Base-by-base conservation (phyloP, 139 green algal species). In the Micractinium conductrix region DNA sequence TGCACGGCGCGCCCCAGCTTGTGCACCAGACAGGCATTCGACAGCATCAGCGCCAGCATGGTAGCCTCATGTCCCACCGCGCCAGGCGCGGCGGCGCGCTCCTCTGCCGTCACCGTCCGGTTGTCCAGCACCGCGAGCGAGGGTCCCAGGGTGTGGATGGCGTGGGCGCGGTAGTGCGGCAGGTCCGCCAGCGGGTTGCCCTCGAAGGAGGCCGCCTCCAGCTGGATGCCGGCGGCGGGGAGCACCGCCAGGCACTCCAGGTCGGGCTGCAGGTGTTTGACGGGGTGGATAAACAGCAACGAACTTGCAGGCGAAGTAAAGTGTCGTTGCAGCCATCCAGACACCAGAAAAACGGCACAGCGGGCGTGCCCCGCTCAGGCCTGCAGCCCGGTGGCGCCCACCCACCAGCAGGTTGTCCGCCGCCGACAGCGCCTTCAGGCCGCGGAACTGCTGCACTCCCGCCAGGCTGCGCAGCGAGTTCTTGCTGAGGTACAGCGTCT, bases 341-440 rank as follows among this genome's bases (percentile, higher is more conserved):
- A n/a, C n/a, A n/a, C n/a, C n/a, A n/a, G n/a, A n/a, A n/a, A n/a
- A n/a, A n/a, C n/a, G n/a, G n/a, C n/a, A n/a, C n/a, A n/a, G n/a
- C n/a, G n/a, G n/a, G n/a, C n/a, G n/a, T n/a, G n/a, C n/a, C n/a
- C n/a, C n/a, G n/a, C n/a, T n/a, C n/a, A n/a, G n/a, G n/a, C n/a
- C n/a, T n/a, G n/a, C n/a, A n/a, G n/a, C n/a, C n/a, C n/a, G n/a
- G n/a, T n/a, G n/a, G n/a, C n/a, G n/a, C n/a, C n/a, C n/a, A n/a
- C n/a, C n/a, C n/a, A n/a, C 55, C 42, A 96, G 79, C n/a, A 89
- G 74, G 88, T 96, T 96, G 89, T 94, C 88, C 4, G 90, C 89
- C 4, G 88, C 74, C 19, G 87, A 90, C 71, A 96, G 79, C 44
- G 90, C 88, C 0, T 85, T 72, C 50, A 94, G 79, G 6, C 28